These are phyloP conservation scores for Geotrichum ghanense DNA, from an alignment of 805 yeast genomes.

Conservation along the genomic window DNA sequence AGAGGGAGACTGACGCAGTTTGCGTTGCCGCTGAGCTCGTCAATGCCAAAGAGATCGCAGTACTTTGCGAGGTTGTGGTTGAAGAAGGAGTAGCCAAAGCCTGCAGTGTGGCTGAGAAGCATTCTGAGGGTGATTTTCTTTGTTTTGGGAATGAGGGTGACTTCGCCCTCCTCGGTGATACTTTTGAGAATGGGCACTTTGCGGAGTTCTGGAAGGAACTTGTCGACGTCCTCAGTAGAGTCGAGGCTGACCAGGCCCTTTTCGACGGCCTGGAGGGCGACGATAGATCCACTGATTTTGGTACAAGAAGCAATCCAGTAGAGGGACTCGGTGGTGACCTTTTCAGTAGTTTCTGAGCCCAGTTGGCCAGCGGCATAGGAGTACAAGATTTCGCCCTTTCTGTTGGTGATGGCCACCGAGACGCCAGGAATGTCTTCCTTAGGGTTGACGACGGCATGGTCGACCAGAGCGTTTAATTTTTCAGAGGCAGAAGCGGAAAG, in stretches of 20 bases:
- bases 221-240: conserved; percentile 24
- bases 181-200: conserved; percentile 19
- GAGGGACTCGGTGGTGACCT: conserved; percentile 18
- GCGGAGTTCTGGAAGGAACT: conserved; percentile 24
- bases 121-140: conserved; percentile 26
- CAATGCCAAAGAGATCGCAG: background rate
- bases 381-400: conserved; percentile 6
- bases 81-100: conserved; percentile 29
- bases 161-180: conserved; percentile 18
- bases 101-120: conserved; percentile 30
- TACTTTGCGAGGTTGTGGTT: conserved; percentile 12
- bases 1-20: conserved; percentile 20
- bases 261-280: conserved; percentile 26
- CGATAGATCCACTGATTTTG: conserved; percentile 24
- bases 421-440: background rate
- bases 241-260: conserved; percentile 24
- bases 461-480: background rate
- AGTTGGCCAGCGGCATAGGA: conserved; percentile 9
- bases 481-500: background rate
- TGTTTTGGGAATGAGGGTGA: conserved; percentile 19
- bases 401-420: conserved; percentile 3
- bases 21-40: conserved; percentile 11
- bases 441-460: background rate
- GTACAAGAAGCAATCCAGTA: conserved; percentile 27
- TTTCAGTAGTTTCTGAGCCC: conserved; percentile 7